phyloP scores from a whole-genome alignment of 768 basidiomycete species.

The Tylopilus plumbeoviolaceoides region DNA sequence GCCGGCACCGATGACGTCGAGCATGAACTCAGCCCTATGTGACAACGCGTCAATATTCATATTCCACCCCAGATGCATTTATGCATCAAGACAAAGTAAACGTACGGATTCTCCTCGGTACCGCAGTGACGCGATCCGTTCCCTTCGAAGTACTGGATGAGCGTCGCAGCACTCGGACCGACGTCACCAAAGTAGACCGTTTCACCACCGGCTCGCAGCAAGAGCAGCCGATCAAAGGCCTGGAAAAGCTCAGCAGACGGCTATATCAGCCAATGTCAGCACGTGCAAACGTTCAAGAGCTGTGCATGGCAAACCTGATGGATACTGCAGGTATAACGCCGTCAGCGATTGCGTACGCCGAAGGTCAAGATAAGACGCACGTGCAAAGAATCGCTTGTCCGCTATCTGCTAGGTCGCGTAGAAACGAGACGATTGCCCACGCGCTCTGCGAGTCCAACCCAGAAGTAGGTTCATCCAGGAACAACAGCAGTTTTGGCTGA shows the following conservation, averaged over 20 bases:
- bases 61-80: conserved; percentile 9
- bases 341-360: not conserved
- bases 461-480: conserved; percentile 87
- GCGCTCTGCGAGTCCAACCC: conserved; percentile 86
- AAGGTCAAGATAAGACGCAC: conserved; percentile 33
- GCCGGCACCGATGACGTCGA: conserved; percentile 74
- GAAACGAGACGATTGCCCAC: conserved; percentile 75
- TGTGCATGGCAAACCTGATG: conserved; percentile 28
- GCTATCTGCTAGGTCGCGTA: conserved; percentile 69
- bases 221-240: conserved; percentile 71
- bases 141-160: conserved; percentile 74
- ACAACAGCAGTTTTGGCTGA: conserved; percentile 73
- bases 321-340: conserved; percentile 31
- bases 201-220: conserved; percentile 74
- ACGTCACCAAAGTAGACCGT: conserved; percentile 68
- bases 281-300: not conserved
- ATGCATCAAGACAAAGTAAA: not conserved
- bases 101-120: conserved; percentile 61
- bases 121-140: conserved; percentile 65
- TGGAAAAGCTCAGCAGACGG: conserved; percentile 85
- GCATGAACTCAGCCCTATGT: conserved; percentile 55
- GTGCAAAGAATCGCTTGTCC: conserved; percentile 94
- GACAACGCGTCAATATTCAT: not conserved
- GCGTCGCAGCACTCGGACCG: conserved; percentile 52
- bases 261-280: not conserved